Evolutionary conservation across 2,329 filamentous ascomycete genomes (phyloP), one percentile per base, ranked within the genome.

Genomic region (Aspergillus sp.): DNA sequence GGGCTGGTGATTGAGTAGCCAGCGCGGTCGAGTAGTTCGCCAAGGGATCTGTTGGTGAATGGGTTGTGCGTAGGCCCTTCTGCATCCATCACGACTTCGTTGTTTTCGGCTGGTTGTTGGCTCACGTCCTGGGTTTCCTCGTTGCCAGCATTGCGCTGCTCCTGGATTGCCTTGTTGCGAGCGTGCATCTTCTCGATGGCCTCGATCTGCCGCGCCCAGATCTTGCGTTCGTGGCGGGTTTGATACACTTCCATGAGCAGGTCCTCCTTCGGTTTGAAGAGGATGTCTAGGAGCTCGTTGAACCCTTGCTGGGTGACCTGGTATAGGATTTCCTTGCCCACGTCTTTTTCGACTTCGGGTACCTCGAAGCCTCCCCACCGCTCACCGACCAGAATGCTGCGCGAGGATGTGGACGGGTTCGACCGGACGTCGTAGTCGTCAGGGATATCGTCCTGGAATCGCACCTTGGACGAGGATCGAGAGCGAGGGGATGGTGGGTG

Each of bases 221-320:
- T 79, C 49, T 85, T 78, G 36, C 90, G 83, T 51, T 84, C 77
- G 9, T 76, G 74, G 56, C 81, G 83, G 0, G 87, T 89, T 45
- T 81, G 78, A 7, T 83, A 81, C 10, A 86, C 86, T 50, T 84
- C 80, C 54, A 94, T 74, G 1, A 91, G 86, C 16, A 89, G 70
- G 57, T 92, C 86, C 70, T 97, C 93, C 58, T 88, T 87, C 4
- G 81, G 78, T 60, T 88, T 88, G 76, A 99, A 99, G 0, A 99
- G 79, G 1, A 86, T 81, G 65, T 97, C 90, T 0, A 99, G 82
- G 2, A 97, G 78, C 71, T 97, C 91, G 64, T 97, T 97, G 74
- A 96, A 90, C 0, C 91, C 88, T 70, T 96, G 88, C 70, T 97
- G 91, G 0, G 90, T 91, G 29, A 95, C 86, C 68, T 96, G 89